Conservation (phyloP, 176 grass and related monocot genomes). For the Juncus effusus region DNA sequence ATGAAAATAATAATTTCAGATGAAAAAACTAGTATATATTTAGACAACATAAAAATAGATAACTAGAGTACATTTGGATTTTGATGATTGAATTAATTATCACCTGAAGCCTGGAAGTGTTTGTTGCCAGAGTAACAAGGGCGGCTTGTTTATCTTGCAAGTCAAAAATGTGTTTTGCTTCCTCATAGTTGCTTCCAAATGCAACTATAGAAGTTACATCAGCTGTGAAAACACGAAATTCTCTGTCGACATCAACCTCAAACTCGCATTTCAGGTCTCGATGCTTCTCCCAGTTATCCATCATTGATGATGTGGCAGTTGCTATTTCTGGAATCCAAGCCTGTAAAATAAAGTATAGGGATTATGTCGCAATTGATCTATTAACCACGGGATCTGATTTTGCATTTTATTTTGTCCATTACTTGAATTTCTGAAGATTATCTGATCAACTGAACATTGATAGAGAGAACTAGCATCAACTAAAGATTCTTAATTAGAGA, state of each 20-base stretch:
- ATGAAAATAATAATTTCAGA: conserved; percentile 4
- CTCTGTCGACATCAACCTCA: conserved; percentile 49
- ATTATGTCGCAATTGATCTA: no score
- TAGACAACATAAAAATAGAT: no score
- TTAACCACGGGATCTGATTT: no score
- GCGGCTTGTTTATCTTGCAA: conserved; percentile 54
- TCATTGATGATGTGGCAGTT: conserved; percentile 22
- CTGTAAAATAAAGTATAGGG: conserved; percentile 15
- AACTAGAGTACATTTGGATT: no score
- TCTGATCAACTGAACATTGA: no score
- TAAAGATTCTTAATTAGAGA: no score
- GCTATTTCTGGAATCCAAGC: conserved; percentile 62
- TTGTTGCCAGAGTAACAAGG: conserved; percentile 52
- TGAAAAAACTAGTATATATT: no score
- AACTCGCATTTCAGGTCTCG: conserved; percentile 32
- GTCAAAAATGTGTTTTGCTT: conserved; percentile 53
- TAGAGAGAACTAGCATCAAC: no score
- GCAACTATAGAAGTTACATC: conserved; percentile 59
- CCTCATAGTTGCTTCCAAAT: conserved; percentile 72
- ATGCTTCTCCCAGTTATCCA: conserved; percentile 49
- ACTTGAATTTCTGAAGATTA: no score
- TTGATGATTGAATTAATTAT: neutral
- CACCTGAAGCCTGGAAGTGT: conserved; percentile 68
- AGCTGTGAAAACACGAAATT: conserved; percentile 48
- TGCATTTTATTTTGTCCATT: no score